These are phyloP conservation scores for Zygosaccharomyces bisporus DNA, from an alignment of 805 yeast species.

Conservation along the genomic window DNA sequence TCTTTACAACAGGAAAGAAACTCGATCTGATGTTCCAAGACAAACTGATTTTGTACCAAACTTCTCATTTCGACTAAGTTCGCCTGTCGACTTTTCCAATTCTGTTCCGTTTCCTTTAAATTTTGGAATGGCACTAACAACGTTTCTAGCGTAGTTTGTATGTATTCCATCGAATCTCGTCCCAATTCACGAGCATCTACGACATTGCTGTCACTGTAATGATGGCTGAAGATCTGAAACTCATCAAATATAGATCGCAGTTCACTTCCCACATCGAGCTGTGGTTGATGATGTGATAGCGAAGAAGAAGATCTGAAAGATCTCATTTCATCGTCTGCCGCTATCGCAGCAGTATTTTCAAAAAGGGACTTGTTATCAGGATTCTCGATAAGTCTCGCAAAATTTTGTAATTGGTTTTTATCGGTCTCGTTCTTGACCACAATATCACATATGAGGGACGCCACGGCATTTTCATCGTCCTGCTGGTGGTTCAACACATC, in stretches of 20 bases:
- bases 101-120: constrained; percentile 74
- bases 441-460: constrained; percentile 29
- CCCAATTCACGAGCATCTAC: constrained; percentile 1
- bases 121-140: constrained; percentile 50
- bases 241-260: constrained; percentile 20
- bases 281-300: constrained; percentile 3
- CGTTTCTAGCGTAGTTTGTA: constrained; percentile 29
- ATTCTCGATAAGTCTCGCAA: constrained; percentile 5
- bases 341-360: not conserved
- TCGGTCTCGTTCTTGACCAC: constrained; percentile 23
- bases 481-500: constrained; percentile 32
- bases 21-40: constrained; percentile 39
- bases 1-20: constrained; percentile 35
- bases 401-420: constrained; percentile 4
- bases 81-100: constrained; percentile 76
- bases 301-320: not conserved
- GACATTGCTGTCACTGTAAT: not conserved
- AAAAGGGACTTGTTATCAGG: not conserved
- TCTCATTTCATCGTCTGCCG: not conserved
- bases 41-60: constrained; percentile 4
- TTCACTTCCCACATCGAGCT: constrained; percentile 25
- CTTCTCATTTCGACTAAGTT: constrained; percentile 54
- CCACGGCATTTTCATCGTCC: constrained; percentile 20
- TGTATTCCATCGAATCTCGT: constrained; percentile 16
- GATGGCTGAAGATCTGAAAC: constrained; percentile 12